Evolutionary conservation across 202 grass and related monocot species (phyloP), one percentile per base, ranked within the genome.

Genomic region (Tripidium arundinaceum): DNA sequence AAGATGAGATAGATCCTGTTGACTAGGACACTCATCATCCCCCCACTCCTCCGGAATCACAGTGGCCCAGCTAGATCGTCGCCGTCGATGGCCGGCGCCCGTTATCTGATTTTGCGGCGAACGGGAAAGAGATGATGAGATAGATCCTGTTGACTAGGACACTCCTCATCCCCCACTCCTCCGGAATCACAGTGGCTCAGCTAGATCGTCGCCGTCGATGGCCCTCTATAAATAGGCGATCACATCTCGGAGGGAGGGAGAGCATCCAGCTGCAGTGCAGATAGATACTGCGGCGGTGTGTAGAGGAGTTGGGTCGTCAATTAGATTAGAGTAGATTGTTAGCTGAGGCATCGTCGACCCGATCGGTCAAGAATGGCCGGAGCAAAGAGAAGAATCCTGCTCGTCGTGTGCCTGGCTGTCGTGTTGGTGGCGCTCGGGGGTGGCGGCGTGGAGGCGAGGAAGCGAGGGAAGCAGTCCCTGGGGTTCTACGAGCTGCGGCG

Each of bases 401-500:
- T 65, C 8, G 2, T 24, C 52, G 1, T 64, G 24, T 84, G 90
- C 72, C 34, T 70, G 28, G 27, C 43, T n/a, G 10, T 52, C 8
- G 25, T 72, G 4, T 21, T 77, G 78, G 8, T 41, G 34, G 49
- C 4, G 65, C 8, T 66, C 24, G 73, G 55, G 21, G 19, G 21
- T 21, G 16, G 15, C 1, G 38, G 52, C 27, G 78, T 8, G n/a
- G 86, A 75, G 69, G 91, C 87, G 63, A 85, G 81, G 31, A 87
- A 39, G 25, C 34, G 15, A 3, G 86, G 72, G 39, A 91, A 88
- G 81, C 72, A 89, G 50, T 70, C 73, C 1, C 75, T 91, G 36
- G 89, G 86, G 38, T 87, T 84, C 74, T 93, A 93, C 81, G 91
- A 97, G 84, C 91, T 97, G 25, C 88, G 85, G 46, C 78, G 90